Evolutionary conservation across 805 yeast species (phyloP).

Genomic region (Candida koratica): DNA sequence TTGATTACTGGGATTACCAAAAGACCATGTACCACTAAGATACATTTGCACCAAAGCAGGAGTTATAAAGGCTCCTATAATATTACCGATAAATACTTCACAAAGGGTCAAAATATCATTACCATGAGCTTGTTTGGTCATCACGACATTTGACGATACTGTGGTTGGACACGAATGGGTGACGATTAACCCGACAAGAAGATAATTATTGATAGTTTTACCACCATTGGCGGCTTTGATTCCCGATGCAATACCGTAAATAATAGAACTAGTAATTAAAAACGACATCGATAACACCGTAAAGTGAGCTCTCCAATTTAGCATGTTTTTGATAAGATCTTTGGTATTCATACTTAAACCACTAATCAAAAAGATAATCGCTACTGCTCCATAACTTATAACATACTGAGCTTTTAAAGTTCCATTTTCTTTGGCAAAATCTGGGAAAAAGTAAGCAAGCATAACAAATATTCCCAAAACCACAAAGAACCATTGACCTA

Average conservation of each 20-base stretch:
- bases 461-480: constrained; percentile 69
- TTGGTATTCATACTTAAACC: constrained; percentile 74
- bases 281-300: constrained; percentile 67
- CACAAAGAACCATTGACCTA: constrained; percentile 71
- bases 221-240: constrained; percentile 50
- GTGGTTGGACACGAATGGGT: constrained; percentile 91
- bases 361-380: constrained; percentile 74
- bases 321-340: constrained; percentile 56
- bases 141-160: constrained; percentile 85
- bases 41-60: constrained; percentile 82
- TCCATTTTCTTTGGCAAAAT: constrained; percentile 83
- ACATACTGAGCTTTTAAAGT: constrained; percentile 68
- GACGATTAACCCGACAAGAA: constrained; percentile 74
- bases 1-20: constrained; percentile 66
- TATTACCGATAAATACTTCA: constrained; percentile 81
- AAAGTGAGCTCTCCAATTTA: constrained; percentile 79
- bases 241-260: constrained; percentile 70
- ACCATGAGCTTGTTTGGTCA: constrained; percentile 85
- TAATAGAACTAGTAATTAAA: constrained; percentile 63
- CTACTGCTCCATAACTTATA: constrained; percentile 84
- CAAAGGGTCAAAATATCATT: constrained; percentile 73
- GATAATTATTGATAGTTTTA: constrained; percentile 57
- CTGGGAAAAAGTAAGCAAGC: constrained; percentile 73
- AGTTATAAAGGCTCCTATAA: constrained; percentile 81
- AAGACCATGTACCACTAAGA: constrained; percentile 54